These are phyloP conservation scores for Suillus tomentosus DNA, from an alignment of 768 basidiomycete genomes.

Conservation along the genomic window DNA sequence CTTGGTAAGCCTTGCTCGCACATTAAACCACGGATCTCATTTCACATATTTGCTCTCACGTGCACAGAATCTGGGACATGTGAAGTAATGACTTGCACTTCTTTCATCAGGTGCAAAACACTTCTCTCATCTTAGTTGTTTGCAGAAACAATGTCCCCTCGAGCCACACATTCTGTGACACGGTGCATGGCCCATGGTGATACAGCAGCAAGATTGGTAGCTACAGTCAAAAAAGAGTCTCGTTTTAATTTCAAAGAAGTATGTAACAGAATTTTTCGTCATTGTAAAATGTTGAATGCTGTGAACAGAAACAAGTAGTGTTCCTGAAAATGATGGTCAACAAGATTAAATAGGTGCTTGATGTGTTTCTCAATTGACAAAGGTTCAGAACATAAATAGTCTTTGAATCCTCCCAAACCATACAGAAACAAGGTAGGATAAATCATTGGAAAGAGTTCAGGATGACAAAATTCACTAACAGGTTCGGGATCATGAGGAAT, in stretches of 20 bases:
- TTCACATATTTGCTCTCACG: slow-evolving; percentile 30
- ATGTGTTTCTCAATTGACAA: background rate
- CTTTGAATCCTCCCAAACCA: background rate
- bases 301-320: slow-evolving; percentile 39
- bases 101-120: slow-evolving; percentile 28
- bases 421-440: background rate
- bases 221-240: slow-evolving; percentile 27
- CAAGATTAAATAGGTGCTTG: background rate
- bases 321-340: background rate
- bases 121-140: slow-evolving; percentile 29
- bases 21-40: slow-evolving; percentile 41
- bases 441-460: background rate
- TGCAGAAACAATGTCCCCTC: slow-evolving; percentile 21
- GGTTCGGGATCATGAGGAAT: background rate
- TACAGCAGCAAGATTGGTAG: slow-evolving; percentile 26
- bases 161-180: slow-evolving; percentile 25
- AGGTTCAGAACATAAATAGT: background rate
- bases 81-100: slow-evolving; percentile 22
- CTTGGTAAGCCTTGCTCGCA: slow-evolving; percentile 38
- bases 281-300: slow-evolving; percentile 44
- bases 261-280: slow-evolving; percentile 31
- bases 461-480: background rate
- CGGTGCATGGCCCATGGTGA: slow-evolving; percentile 23
- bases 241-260: slow-evolving; percentile 34
- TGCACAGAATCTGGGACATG: slow-evolving; percentile 32